phyloP scores from a whole-genome alignment of 148 eudicot genomes.

The Heliamphora exappendiculata region DNA sequence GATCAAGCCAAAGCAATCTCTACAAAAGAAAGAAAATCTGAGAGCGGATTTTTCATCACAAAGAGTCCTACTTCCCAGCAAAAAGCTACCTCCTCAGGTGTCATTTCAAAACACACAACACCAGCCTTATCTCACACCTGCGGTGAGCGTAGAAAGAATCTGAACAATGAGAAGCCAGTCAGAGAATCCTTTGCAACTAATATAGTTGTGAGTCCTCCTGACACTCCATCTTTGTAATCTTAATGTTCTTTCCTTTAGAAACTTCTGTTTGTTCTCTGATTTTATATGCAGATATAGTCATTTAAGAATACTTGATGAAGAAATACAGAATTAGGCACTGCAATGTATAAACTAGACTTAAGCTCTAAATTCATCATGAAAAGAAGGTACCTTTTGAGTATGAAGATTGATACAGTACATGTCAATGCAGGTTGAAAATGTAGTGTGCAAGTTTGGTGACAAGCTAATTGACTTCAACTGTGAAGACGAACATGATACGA shows the following conservation, averaged over 20 bases:
- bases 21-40: constrained; percentile 21
- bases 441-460: constrained; percentile 17
- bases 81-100: constrained; percentile 14
- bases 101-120: constrained; percentile 2
- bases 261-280: not conserved
- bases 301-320: not conserved
- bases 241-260: not conserved
- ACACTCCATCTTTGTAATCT: not conserved
- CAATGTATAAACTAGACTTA: not conserved
- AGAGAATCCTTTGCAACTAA: constrained; percentile 8
- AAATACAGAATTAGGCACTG: not conserved
- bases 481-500: constrained; percentile 16
- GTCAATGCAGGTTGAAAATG: constrained; percentile 34
- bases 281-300: not conserved
- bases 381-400: not conserved
- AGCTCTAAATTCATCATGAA: not conserved
- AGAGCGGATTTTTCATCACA: constrained; percentile 18
- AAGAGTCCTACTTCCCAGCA: constrained; percentile 16
- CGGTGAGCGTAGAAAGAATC: constrained; percentile 23
- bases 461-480: constrained; percentile 4
- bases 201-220: constrained; percentile 28
- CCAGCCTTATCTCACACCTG: constrained; percentile 13
- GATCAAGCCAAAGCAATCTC: constrained; percentile 21
- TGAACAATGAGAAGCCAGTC: constrained; percentile 17
- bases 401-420: not conserved